Conservation (phyloP, 148 eudicot species). For the Chenopodium formosanum region DNA sequence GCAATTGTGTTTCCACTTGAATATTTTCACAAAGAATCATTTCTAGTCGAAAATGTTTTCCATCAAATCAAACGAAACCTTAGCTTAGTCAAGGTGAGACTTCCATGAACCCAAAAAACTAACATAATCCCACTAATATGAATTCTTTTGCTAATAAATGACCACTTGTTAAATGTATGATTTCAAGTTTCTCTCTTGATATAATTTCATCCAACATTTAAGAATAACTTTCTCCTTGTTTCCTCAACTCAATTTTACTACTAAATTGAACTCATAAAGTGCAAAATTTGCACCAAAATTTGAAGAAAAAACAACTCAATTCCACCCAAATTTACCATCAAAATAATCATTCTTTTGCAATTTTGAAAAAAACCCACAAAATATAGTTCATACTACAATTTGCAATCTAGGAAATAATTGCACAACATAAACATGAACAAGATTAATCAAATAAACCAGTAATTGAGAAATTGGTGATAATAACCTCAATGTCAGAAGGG, state of each 20-base stretch:
- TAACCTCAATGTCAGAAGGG: constrained; percentile 69
- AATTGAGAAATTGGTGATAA: not conserved
- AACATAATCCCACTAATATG: too few species aligned
- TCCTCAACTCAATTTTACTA: not conserved
- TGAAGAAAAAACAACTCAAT: not conserved
- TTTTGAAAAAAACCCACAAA: not conserved
- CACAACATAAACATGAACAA: not conserved
- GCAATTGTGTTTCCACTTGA: too few species aligned
- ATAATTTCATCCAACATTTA: not conserved
- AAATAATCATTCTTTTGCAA: not conserved
- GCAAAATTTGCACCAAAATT: not conserved
- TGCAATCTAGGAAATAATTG: not conserved
- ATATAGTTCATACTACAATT: not conserved
- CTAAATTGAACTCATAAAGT: not conserved
- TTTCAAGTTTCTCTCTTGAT: not conserved
- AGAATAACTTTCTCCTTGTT: not conserved
- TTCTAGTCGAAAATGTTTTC: too few species aligned
- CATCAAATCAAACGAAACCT: too few species aligned
- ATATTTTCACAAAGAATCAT: too few species aligned
- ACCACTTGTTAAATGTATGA: too few species aligned
- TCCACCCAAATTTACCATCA: not conserved
- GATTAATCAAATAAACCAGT: not conserved
- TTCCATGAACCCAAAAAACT: too few species aligned
- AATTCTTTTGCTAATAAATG: too few species aligned
- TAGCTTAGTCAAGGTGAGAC: too few species aligned